A percentile compares a stretch with the other conserved stretches of the same genome.
These are phyloP conservation scores for Penicillium tannophilum DNA, from an alignment of 495 filamentous ascomycete genomes.

Conservation along the genomic window DNA sequence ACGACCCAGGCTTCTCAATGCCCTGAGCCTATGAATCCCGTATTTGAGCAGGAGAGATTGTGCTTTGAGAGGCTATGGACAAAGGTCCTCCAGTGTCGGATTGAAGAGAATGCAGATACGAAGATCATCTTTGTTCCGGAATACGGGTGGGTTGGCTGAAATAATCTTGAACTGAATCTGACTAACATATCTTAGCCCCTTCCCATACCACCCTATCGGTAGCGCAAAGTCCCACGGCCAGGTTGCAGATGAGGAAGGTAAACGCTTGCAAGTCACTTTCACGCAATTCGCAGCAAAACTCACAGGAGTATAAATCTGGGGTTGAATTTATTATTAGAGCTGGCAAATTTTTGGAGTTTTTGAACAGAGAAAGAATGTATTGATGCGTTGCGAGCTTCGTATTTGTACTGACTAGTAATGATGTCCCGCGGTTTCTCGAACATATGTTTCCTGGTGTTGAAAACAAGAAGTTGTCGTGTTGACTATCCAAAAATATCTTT, in stretches of 20 bases:
- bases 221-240: slow-evolving; percentile 22
- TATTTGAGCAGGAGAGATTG: slow-evolving; percentile 26
- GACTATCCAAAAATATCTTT: no score
- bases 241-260: slow-evolving; percentile 32
- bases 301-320: background rate
- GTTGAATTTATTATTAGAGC: no score
- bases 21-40: slow-evolving; percentile 28
- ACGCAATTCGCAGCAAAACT: slow-evolving; percentile 7
- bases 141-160: slow-evolving; percentile 25
- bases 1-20: slow-evolving; percentile 36
- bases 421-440: no score
- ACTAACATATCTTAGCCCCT: slow-evolving; percentile 23
- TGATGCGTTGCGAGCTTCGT: no score
- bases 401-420: no score
- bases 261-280: slow-evolving; percentile 24
- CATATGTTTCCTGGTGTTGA: no score
- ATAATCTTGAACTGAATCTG: background rate
- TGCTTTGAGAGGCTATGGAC: slow-evolving; percentile 32
- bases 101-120: slow-evolving; percentile 13
- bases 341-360: no score
- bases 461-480: no score
- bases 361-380: no score
- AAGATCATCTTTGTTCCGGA: slow-evolving; percentile 32
- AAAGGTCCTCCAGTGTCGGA: slow-evolving; percentile 18
- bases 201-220: slow-evolving; percentile 34